A percentile compares a stretch with the other conserved stretches of the same genome.
phyloP scores from a whole-genome alignment of 2,329 filamentous ascomycete species.

The Phaeosphaeria sp. region DNA sequence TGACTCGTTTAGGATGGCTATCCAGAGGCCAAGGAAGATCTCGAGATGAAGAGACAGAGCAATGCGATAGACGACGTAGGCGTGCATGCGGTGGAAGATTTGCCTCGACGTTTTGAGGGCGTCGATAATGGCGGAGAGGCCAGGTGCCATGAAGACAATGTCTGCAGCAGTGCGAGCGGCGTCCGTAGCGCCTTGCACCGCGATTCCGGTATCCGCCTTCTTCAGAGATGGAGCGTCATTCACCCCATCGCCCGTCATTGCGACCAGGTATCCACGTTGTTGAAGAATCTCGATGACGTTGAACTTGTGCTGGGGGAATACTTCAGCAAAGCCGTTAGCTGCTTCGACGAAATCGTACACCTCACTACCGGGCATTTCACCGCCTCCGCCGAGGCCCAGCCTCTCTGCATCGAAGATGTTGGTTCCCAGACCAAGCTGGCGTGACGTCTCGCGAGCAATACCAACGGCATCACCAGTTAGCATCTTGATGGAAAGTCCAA shows the following conservation, averaged over 20 bases:
- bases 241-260: slow-evolving; percentile 96
- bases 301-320: slow-evolving; percentile 96
- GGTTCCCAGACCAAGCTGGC: slow-evolving; percentile 88
- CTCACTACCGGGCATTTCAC: slow-evolving; percentile 92
- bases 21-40: slow-evolving; percentile 91
- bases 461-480: slow-evolving; percentile 93
- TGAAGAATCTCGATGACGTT: slow-evolving; percentile 92
- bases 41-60: slow-evolving; percentile 89
- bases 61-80: slow-evolving; percentile 95
- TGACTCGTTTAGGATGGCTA: slow-evolving; percentile 82
- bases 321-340: slow-evolving; percentile 92
- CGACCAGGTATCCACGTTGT: slow-evolving; percentile 90
- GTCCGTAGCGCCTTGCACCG: slow-evolving; percentile 89
- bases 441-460: slow-evolving; percentile 89
- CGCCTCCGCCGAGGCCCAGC: slow-evolving; percentile 86
- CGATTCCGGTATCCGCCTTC: slow-evolving; percentile 96
- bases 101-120: slow-evolving; percentile 91
- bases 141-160: slow-evolving; percentile 91
- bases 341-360: slow-evolving; percentile 96
- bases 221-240: slow-evolving; percentile 93
- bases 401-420: slow-evolving; percentile 95
- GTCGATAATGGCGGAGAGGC: slow-evolving; percentile 90
- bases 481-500: slow-evolving; percentile 94
- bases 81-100: slow-evolving; percentile 97
- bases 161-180: slow-evolving; percentile 90